Evolutionary conservation across 2,329 filamentous ascomycete genomes (phyloP), one percentile per base, ranked within the genome.

Genomic region (Colletotrichum brevisporum): DNA sequence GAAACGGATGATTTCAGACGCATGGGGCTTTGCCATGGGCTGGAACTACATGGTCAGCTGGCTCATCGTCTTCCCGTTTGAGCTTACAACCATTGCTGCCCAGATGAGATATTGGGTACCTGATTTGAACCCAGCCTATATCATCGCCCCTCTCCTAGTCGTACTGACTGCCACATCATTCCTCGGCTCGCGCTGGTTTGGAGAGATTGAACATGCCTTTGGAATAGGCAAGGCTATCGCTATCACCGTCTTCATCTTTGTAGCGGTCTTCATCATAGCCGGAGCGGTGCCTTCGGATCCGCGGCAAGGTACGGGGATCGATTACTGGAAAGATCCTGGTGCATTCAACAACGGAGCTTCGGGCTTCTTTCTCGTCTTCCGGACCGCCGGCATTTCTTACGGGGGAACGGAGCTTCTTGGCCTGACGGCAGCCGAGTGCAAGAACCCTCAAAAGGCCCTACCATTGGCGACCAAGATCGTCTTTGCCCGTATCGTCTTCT

Each of bases 391-490:
- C 16, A 81, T 83, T 74, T 78, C 82, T 10, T 85, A 83, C 61
- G 79, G 81, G 10, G 83, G 83, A 24, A 84, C 83, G 2, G 83
- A 85, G 67, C 78, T 84, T 63, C 78, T 84, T 4, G 83, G 83
- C 15, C 75, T 85, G 16, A 79, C 82, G 4, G 83, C 82, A 6
- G 80, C 81, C 18, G 83, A 85, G 69, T 79, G 81, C 66, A 74
- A 76, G 15, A 79, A 79, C 51, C 83, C 81, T 10, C 72, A 89
- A 70, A 90, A 92, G 75, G 88, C 91, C 0, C 86, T 97, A 1
- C 94, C 94, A 0, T 90, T 89, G 1, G 94, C 94, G 6, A 91
- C 95, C 75, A 97, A 96, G 82, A 94, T 97, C 76, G 93, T 88
- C 36, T 88, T 88, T 64, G 88, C 85, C 84, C 84, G 86, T 69